These are phyloP conservation scores for Monosporascus sp. DNA, from an alignment of 2,329 filamentous ascomycete genomes.

Conservation along the genomic window DNA sequence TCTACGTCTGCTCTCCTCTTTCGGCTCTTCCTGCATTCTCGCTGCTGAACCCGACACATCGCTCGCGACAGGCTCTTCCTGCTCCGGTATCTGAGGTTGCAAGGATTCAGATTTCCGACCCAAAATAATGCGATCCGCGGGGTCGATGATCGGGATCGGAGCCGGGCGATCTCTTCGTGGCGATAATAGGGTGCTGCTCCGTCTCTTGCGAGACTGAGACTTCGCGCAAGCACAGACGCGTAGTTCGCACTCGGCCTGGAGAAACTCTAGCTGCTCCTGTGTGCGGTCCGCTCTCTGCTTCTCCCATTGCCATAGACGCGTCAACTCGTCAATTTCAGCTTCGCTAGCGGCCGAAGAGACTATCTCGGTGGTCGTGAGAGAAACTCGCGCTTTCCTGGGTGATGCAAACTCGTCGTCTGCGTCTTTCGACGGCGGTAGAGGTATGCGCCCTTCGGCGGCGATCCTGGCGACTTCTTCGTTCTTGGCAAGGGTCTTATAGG, in stretches of 20 bases:
- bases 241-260: slow-evolving; percentile 69
- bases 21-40: slow-evolving; percentile 13
- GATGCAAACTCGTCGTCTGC: slow-evolving; percentile 58
- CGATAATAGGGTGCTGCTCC: slow-evolving; percentile 21
- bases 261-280: slow-evolving; percentile 67
- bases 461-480: slow-evolving; percentile 70
- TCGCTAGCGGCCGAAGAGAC: slow-evolving; percentile 50
- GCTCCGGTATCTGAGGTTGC: slow-evolving; percentile 24
- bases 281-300: slow-evolving; percentile 61
- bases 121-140: slow-evolving; percentile 38
- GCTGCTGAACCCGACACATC: slow-evolving; percentile 12
- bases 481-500: slow-evolving; percentile 64
- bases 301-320: slow-evolving; percentile 49
- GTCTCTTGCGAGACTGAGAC: slow-evolving; percentile 23
- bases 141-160: slow-evolving; percentile 32
- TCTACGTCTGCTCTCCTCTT: slow-evolving; percentile 14
- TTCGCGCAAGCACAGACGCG: slow-evolving; percentile 58
- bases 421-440: slow-evolving; percentile 48
- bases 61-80: slow-evolving; percentile 8
- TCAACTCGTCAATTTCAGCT: slow-evolving; percentile 53
- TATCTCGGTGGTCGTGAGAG: slow-evolving; percentile 44
- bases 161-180: slow-evolving; percentile 31
- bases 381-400: slow-evolving; percentile 48
- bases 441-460: slow-evolving; percentile 64
- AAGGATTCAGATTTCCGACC: slow-evolving; percentile 25